These are phyloP conservation scores for Diaporthe citrichinensis DNA, from an alignment of 2,329 filamentous ascomycete genomes.

Conservation along the genomic window DNA sequence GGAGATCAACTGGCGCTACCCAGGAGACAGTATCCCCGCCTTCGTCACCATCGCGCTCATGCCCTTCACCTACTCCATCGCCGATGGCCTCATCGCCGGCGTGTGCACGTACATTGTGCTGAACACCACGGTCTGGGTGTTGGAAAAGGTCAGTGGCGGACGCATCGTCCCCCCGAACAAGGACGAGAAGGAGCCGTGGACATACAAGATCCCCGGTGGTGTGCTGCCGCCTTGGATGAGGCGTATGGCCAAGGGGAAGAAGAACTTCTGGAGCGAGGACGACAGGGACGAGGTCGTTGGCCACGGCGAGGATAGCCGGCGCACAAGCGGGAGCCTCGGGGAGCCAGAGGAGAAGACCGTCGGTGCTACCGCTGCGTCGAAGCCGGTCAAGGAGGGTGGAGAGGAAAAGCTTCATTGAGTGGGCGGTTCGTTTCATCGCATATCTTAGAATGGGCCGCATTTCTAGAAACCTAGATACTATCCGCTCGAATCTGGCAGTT, in stretches of 20 bases:
- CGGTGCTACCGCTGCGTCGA: constrained; percentile 26
- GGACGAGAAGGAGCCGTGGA: constrained; percentile 84
- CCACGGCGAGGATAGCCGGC: constrained; percentile 19
- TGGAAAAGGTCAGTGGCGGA: constrained; percentile 77
- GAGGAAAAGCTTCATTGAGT: constrained; percentile 20
- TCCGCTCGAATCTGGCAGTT: neutral
- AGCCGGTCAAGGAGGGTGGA: constrained; percentile 14
- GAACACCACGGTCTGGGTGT: constrained; percentile 78
- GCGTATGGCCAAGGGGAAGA: constrained; percentile 75
- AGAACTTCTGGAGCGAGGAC: constrained; percentile 77
- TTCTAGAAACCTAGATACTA: neutral
- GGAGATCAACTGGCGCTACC: constrained; percentile 91
- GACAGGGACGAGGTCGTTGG: constrained; percentile 41
- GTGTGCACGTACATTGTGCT: constrained; percentile 83
- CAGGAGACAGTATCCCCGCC: constrained; percentile 86
- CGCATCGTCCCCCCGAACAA: constrained; percentile 82
- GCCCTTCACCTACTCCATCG: constrained; percentile 92
- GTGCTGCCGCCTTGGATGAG: constrained; percentile 81
- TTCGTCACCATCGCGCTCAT: constrained; percentile 88
- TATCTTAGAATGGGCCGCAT: neutral
- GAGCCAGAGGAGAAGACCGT: constrained; percentile 30
- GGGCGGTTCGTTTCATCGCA: too few relatives aligned
- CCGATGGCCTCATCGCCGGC: constrained; percentile 86
- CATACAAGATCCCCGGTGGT: constrained; percentile 81
- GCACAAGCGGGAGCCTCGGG: constrained; percentile 29